phyloP scores from a whole-genome alignment of 2,329 filamentous ascomycete genomes.

The Penicillium sp. region DNA sequence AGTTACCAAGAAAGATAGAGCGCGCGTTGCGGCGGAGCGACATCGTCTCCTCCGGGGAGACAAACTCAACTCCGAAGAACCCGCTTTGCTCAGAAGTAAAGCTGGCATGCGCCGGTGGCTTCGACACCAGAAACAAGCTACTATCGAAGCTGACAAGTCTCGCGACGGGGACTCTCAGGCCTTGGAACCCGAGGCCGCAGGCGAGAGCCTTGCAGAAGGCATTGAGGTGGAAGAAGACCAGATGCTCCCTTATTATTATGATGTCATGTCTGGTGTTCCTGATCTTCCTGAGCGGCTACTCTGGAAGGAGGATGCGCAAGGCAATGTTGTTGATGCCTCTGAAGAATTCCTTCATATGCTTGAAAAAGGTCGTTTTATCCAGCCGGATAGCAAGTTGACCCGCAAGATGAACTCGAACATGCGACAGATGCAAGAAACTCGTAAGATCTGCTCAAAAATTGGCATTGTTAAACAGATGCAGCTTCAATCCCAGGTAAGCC shows the following conservation, averaged over 20 bases:
- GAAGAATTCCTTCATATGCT: conserved; percentile 81
- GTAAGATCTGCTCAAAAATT: conserved; percentile 94
- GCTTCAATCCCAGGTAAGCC: conserved; percentile 81
- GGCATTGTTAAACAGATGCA: conserved; percentile 99
- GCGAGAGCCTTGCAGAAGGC: conserved; percentile 87
- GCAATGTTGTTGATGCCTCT: conserved; percentile 80
- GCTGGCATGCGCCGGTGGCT: conserved; percentile 87
- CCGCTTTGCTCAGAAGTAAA: conserved; percentile 79
- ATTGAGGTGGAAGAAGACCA: conserved; percentile 85
- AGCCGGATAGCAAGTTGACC: conserved; percentile 70
- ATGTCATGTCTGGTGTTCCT: conserved; percentile 78
- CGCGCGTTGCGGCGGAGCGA: conserved; percentile 78
- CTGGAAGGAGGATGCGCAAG: conserved; percentile 88
- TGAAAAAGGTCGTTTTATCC: conserved; percentile 69
- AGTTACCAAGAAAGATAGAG: conserved; percentile 94
- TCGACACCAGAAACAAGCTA: conserved; percentile 71
- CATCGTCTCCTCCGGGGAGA: conserved; percentile 82
- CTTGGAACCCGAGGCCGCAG: conserved; percentile 50
- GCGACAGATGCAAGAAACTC: conserved; percentile 91
- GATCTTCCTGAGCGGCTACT: conserved; percentile 74
- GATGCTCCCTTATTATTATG: conserved; percentile 91
- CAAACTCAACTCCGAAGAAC: conserved; percentile 80
- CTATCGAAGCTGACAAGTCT: conserved; percentile 50
- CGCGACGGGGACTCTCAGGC: conserved; percentile 47
- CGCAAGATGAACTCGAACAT: conserved; percentile 87